These are phyloP conservation scores for Mycena galopus DNA, from an alignment of 768 basidiomycete genomes.

Conservation along the genomic window DNA sequence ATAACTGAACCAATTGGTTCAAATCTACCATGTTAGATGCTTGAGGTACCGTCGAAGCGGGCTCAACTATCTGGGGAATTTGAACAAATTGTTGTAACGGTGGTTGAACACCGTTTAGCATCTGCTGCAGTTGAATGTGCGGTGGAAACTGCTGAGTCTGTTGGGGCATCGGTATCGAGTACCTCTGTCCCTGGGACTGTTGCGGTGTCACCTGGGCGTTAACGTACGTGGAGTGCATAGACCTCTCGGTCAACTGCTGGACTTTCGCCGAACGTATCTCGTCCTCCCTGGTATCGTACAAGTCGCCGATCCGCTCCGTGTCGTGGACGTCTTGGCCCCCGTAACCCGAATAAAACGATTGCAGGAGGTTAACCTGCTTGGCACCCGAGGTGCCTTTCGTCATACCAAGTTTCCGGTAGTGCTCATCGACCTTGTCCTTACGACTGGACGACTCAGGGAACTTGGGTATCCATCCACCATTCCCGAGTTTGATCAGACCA, in stretches of 20 bases:
- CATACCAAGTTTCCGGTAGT: neutral
- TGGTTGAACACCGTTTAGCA: neutral
- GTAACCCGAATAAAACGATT: neutral
- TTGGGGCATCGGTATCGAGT: too few relatives aligned
- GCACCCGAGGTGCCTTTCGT: neutral
- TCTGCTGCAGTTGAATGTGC: too few relatives aligned
- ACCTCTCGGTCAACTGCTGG: neutral
- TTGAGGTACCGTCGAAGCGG: too few relatives aligned
- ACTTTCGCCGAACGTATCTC: neutral
- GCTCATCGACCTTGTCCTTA: neutral
- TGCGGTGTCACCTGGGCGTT: too few relatives aligned
- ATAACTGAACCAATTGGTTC: neutral
- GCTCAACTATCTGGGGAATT: neutral
- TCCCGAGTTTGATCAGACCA: neutral
- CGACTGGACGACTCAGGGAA: neutral
- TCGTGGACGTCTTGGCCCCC: neutral
- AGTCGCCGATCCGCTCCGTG: neutral
- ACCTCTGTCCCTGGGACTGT: too few relatives aligned
- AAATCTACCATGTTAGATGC: neutral
- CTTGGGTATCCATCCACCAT: neutral
- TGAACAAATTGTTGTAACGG: neutral
- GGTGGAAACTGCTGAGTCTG: too few relatives aligned
- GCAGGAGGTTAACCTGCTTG: neutral
- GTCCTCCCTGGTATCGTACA: neutral
- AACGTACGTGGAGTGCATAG: neutral